Conservation (phyloP, 2,329 filamentous ascomycete genomes). For the Talaromyces sp. region DNA sequence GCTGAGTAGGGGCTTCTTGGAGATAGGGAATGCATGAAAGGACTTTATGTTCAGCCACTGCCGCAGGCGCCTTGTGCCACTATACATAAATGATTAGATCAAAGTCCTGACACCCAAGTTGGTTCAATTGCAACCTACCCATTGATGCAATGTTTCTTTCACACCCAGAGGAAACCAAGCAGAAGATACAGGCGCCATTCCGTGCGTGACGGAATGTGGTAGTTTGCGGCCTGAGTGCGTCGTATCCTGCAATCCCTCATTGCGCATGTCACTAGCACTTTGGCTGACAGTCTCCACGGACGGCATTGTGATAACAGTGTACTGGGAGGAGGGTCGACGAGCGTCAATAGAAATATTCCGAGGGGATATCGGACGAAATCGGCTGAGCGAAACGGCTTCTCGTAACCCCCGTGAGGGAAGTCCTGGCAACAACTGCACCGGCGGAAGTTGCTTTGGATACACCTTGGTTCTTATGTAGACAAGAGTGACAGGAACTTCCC, state of each 20-base stretch:
- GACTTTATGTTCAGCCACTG: constrained; percentile 80
- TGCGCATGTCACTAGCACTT: constrained; percentile 26
- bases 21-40: constrained; percentile 81
- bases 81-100: constrained; percentile 28
- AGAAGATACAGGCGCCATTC: constrained; percentile 26
- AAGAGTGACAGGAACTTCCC: constrained; percentile 12
- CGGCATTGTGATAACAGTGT: constrained; percentile 28
- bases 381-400: background rate
- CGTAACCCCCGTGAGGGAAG: background rate
- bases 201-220: constrained; percentile 10
- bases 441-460: background rate
- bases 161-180: constrained; percentile 79
- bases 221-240: constrained; percentile 15
- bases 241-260: constrained; percentile 19
- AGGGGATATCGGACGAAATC: background rate
- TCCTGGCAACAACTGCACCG: constrained; percentile 4
- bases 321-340: constrained; percentile 15
- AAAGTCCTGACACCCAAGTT: background rate
- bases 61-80: constrained; percentile 83
- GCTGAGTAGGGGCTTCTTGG: constrained; percentile 63
- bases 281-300: constrained; percentile 32
- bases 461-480: constrained; percentile 1
- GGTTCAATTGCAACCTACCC: constrained; percentile 54
- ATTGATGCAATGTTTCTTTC: constrained; percentile 86
- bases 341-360: background rate